A percentile compares a stretch with the other conserved stretches of the same genome.
These are phyloP conservation scores for Fraxinus cuspidata DNA, from an alignment of 257 asterid species.

Conservation along the genomic window DNA sequence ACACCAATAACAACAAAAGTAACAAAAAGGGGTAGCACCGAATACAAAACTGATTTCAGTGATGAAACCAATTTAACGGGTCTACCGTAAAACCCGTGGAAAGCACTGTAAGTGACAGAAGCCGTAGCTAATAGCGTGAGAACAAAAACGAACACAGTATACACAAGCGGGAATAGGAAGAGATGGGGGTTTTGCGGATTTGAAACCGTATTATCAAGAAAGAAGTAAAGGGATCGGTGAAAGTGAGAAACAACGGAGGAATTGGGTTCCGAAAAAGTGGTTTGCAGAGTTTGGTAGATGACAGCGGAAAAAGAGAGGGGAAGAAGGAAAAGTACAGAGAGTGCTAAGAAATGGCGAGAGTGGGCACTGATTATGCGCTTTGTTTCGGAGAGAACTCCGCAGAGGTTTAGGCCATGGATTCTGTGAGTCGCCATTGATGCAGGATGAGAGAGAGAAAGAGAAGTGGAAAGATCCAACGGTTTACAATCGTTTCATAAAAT, in stretches of 20 bases:
- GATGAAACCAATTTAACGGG: constrained; percentile 55
- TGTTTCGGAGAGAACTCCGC: constrained; percentile 61
- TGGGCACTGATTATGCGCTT: constrained; percentile 59
- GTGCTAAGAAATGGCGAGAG: constrained; percentile 68
- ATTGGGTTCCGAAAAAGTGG: constrained; percentile 27
- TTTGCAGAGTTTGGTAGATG: constrained; percentile 45
- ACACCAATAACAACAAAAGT: constrained; percentile 26
- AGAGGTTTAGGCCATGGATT: constrained; percentile 46
- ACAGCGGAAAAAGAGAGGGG: constrained; percentile 61
- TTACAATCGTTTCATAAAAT: too few relatives aligned
- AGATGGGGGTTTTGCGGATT: constrained; percentile 5
- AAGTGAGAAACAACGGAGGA: constrained; percentile 25
- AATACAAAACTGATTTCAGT: constrained; percentile 44
- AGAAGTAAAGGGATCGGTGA: background rate
- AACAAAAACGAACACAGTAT: constrained; percentile 26
- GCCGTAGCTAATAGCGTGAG: constrained; percentile 44
- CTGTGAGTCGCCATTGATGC: constrained; percentile 35
- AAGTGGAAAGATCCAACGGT: too few relatives aligned
- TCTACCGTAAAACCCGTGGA: constrained; percentile 56
- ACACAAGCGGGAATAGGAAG: constrained; percentile 30
- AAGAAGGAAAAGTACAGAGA: constrained; percentile 60
- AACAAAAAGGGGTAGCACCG: constrained; percentile 40
- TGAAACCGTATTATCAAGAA: background rate
- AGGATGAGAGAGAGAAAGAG: background rate
- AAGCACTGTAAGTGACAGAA: constrained; percentile 57